phyloP scores from a whole-genome alignment of 805 yeast species.

The Candida endomychidarum region DNA sequence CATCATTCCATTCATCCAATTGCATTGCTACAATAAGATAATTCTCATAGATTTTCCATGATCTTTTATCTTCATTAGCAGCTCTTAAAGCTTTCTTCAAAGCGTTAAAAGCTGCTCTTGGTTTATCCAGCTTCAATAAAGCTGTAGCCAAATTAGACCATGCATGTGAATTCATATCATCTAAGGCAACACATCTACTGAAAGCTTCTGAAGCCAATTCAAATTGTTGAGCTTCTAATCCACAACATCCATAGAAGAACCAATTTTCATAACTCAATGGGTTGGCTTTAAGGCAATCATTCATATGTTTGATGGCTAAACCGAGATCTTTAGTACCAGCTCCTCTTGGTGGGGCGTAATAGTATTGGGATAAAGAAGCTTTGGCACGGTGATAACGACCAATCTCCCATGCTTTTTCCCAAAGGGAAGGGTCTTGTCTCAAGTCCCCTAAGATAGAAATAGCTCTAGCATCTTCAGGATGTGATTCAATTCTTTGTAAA shows the following conservation, averaged over 20 bases:
- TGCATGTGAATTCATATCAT: slow-evolving; percentile 74
- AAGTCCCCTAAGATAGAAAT: slow-evolving; percentile 84
- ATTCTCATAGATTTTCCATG: slow-evolving; percentile 92
- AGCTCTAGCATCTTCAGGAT: slow-evolving; percentile 81
- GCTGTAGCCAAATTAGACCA: slow-evolving; percentile 94
- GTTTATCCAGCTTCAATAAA: slow-evolving; percentile 59
- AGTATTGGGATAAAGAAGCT: slow-evolving; percentile 72
- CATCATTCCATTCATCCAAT: slow-evolving; percentile 87
- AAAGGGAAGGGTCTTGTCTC: slow-evolving; percentile 66
- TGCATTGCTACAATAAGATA: slow-evolving; percentile 78
- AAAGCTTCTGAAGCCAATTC: slow-evolving; percentile 88
- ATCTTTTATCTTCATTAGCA: slow-evolving; percentile 63
- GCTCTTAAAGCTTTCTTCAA: slow-evolving; percentile 72
- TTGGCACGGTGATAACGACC: slow-evolving; percentile 86
- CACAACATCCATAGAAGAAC: slow-evolving; percentile 91
- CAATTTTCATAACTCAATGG: slow-evolving; percentile 80
- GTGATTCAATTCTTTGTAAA: slow-evolving; percentile 47
- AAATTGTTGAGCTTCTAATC: slow-evolving; percentile 68
- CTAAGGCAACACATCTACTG: slow-evolving; percentile 83
- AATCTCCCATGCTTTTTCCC: slow-evolving; percentile 86
- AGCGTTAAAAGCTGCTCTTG: slow-evolving; percentile 81
- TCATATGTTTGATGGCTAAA: slow-evolving; percentile 62
- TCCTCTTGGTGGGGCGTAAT: slow-evolving; percentile 60
- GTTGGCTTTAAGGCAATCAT: slow-evolving; percentile 69
- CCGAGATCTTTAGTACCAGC: slow-evolving; percentile 54